A percentile compares a stretch with the other conserved stretches of the same genome.
Evolutionary conservation across 139 green algal genomes (phyloP).

Genomic region (Closterium sp.): DNA sequence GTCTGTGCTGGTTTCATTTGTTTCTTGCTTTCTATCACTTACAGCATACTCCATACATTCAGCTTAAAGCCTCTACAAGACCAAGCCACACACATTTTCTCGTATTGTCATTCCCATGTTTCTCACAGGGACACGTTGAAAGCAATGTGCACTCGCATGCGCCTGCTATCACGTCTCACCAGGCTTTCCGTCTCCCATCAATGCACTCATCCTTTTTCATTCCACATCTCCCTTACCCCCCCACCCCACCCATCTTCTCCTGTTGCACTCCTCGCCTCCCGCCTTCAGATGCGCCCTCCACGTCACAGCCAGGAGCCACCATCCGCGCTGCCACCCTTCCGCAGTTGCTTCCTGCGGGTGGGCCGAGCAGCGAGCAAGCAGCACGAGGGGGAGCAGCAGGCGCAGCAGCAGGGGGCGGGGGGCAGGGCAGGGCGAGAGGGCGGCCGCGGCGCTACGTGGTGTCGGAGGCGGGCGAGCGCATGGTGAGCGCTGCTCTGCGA

Average conservation of each 20-base stretch:
- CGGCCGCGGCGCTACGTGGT: background rate
- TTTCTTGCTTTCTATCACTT: too few species aligned
- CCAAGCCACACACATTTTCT: too few species aligned
- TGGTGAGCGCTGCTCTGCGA: background rate
- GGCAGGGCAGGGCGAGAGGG: background rate
- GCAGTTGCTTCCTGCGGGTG: background rate
- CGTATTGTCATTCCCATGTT: too few species aligned
- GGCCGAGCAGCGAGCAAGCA: too few species aligned
- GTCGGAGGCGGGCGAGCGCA: background rate
- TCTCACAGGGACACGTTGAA: too few species aligned
- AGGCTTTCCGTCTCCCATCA: too few species aligned
- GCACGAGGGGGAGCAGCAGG: background rate
- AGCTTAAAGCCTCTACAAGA: too few species aligned
- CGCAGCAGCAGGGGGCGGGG: background rate
- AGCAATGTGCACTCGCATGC: too few species aligned
- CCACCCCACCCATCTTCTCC: background rate
- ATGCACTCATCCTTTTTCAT: background rate
- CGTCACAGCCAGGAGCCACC: background rate
- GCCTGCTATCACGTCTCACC: too few species aligned
- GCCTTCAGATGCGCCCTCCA: background rate
- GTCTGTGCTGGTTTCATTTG: too few species aligned
- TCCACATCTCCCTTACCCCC: background rate
- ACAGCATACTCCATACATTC: too few species aligned
- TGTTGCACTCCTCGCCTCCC: background rate
- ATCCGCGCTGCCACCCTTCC: background rate